Evolutionary conservation across 2,329 filamentous ascomycete species (phyloP).

Genomic region (Grosmannia serpens): DNA sequence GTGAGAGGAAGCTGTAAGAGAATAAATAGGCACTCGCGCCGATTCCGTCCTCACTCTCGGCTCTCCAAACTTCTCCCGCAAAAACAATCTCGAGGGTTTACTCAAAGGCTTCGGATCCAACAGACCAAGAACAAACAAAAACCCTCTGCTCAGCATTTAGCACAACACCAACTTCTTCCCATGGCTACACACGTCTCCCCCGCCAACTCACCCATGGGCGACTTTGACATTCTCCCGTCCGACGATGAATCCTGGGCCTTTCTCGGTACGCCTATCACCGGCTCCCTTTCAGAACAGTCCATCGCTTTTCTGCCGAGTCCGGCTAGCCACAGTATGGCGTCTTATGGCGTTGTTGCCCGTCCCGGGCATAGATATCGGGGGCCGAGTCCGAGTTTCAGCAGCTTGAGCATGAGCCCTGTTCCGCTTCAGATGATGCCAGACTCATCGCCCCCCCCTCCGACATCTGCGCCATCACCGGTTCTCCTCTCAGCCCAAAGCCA

Average conservation of each 20-base stretch:
- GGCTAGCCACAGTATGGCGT: slow-evolving; percentile 37
- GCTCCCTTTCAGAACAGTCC: slow-evolving; percentile 23
- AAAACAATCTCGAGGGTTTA: not conserved
- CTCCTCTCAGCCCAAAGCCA: not conserved
- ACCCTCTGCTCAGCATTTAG: not conserved
- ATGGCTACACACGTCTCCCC: slow-evolving; percentile 8
- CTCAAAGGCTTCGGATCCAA: not conserved
- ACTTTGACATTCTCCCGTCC: slow-evolving; percentile 6
- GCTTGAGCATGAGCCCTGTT: slow-evolving; percentile 13
- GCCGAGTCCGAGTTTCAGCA: slow-evolving; percentile 23
- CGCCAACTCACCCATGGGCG: slow-evolving; percentile 5
- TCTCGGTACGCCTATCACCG: slow-evolving; percentile 24
- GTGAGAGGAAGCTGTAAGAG: not conserved
- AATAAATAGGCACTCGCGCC: not conserved
- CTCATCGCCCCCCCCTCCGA: slow-evolving; percentile 22
- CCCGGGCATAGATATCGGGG: slow-evolving; percentile 14
- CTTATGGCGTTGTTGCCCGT: slow-evolving; percentile 33
- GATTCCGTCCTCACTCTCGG: not conserved
- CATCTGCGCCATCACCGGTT: not conserved
- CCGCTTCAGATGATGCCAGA: slow-evolving; percentile 16
- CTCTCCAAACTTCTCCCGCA: not conserved
- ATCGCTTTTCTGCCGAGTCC: slow-evolving; percentile 38
- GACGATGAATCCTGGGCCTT: slow-evolving; percentile 34
- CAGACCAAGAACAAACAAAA: not conserved
- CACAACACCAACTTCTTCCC: not conserved